Percentiles rank a stretch among this genome's conserved stretches.
These are phyloP conservation scores for Madurella mycetomatis DNA, from an alignment of 2,329 filamentous ascomycete genomes.

Conservation along the genomic window DNA sequence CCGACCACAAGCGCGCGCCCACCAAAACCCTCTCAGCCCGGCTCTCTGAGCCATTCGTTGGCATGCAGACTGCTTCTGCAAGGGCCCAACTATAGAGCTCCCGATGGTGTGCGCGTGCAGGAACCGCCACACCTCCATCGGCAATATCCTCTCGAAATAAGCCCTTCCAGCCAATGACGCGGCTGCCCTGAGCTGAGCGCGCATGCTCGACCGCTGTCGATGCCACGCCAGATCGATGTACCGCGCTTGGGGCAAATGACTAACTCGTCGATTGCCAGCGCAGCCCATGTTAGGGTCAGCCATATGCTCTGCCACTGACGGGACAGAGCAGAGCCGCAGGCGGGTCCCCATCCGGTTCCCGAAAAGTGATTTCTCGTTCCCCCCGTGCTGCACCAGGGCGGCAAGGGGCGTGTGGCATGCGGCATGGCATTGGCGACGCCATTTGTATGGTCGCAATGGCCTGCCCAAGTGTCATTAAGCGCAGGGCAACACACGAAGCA, in stretches of 20 bases:
- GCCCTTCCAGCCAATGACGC: constrained; percentile 9
- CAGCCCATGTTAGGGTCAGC: too few species aligned
- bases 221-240: neutral
- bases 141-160: constrained; percentile 4
- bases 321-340: neutral
- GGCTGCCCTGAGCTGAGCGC: neutral
- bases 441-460: constrained; percentile 8
- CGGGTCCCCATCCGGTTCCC: neutral
- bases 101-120: constrained; percentile 11
- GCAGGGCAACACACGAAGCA: constrained; percentile 1
- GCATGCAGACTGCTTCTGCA: constrained; percentile 16
- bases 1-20: constrained; percentile 22
- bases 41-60: constrained; percentile 12
- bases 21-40: neutral
- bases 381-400: neutral
- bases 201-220: neutral
- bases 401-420: neutral
- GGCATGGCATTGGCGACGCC: neutral
- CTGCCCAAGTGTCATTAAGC: constrained; percentile 15
- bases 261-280: neutral
- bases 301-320: neutral
- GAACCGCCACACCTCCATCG: constrained; percentile 8
- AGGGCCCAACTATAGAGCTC: constrained; percentile 5
- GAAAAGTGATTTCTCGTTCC: neutral
- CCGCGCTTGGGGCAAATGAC: neutral